These are phyloP conservation scores for Porpolomopsis calyptriformis DNA, from an alignment of 768 basidiomycete genomes.

Conservation along the genomic window DNA sequence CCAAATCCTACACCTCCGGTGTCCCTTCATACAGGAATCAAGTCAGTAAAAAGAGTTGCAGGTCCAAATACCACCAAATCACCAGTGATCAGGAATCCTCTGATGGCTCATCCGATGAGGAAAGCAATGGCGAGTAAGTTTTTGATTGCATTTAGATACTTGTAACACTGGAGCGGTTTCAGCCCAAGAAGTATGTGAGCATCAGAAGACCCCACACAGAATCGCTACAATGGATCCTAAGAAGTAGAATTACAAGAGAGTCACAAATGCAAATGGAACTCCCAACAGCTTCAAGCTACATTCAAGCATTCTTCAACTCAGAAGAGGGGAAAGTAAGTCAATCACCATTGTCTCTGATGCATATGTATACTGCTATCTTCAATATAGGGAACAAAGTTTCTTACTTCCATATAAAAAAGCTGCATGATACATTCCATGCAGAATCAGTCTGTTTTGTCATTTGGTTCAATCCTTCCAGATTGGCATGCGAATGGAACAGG, in stretches of 20 bases:
- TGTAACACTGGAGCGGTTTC: background rate
- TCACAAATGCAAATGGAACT: background rate
- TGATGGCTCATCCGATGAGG: no score
- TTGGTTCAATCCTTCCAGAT: background rate
- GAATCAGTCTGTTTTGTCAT: background rate
- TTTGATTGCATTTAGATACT: background rate
- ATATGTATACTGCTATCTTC: background rate
- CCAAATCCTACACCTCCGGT: background rate
- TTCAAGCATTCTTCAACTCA: background rate
- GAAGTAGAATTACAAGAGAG: background rate
- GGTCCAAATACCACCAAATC: background rate
- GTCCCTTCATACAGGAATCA: background rate
- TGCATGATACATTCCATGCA: background rate
- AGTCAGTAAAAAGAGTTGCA: background rate
- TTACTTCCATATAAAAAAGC: background rate
- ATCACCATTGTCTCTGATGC: background rate
- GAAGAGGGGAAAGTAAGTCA: background rate
- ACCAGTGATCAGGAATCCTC: no score
- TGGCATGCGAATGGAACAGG: background rate
- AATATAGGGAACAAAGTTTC: background rate
- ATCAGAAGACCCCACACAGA: background rate
- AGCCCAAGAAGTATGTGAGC: background rate
- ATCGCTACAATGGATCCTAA: background rate
- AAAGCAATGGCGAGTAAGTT: background rate
- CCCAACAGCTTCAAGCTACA: background rate